Base-by-base conservation (phyloP, 169 alveolate species). In the Cryptosporidium xiaoi region DNA sequence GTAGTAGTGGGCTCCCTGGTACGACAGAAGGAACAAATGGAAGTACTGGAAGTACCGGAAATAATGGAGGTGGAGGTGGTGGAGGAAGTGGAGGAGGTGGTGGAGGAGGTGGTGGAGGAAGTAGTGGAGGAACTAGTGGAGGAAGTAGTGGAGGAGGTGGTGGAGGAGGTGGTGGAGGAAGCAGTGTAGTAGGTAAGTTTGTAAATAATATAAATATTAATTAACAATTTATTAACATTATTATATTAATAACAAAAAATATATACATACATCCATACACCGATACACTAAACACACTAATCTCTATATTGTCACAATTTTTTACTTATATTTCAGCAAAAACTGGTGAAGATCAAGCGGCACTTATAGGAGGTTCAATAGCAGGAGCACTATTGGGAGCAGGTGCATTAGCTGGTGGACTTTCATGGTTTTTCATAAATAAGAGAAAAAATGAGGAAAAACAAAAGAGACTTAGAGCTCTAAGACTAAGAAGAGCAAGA, bases 321-420 rank as follows among this genome's bases (percentile, higher is more conserved):
- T 48, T 48, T 48, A 13, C 16, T 68, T 69, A 6, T 69, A 2
- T 56, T 69, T 51, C 40, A 13, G 51, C 40, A 51, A 27, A 7
- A 53, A 24, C 53, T 13, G 44, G 20, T 10, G 20, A 56, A 24
- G 16, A 77, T 66, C n/a, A 60, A 10, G 87, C 51, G 18, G 71
- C 65, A 58, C 0, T 77, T 10, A 44, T 56, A 3, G 87, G 87
- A 18, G 87, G 87, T 40, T 44, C 77, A 1, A 20, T 77, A 31
- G 87, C 65, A 24, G 87, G 87, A 13, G 69, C 71, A 24, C 44
- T 77, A 33, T 46, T 77, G 13, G 87, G 69, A 13, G 71, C 33
- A 40, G 87, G 87, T 40, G 87, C 87, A 1, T 1, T 77, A n/a
- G 18, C 65, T 24, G 87, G 87, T 58, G 87, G 87, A 46, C 36